A percentile compares a stretch with the other conserved stretches of the same genome.
Conservation (phyloP, 257 asterid species). For the Solanum corneliomulleri region DNA sequence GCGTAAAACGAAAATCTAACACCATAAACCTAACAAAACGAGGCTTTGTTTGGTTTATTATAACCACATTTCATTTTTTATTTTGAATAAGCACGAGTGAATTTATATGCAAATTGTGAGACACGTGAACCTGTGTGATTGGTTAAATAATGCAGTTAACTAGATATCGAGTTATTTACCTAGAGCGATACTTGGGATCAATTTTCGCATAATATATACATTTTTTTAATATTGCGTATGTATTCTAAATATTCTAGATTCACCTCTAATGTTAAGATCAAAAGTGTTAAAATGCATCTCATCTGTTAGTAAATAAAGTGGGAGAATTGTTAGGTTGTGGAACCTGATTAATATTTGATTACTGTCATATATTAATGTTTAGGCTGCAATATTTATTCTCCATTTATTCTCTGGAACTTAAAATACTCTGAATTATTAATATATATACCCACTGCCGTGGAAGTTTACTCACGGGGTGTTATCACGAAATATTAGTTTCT, state of each 20-base stretch:
- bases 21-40: neutral
- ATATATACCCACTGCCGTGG: too few relatives aligned
- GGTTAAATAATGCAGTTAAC: neutral
- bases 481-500: too few relatives aligned
- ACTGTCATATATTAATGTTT: too few relatives aligned
- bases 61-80: neutral
- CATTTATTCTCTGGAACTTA: too few relatives aligned
- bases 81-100: too few relatives aligned
- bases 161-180: neutral
- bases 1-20: neutral
- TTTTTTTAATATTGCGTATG: too few relatives aligned
- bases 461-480: too few relatives aligned
- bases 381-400: too few relatives aligned
- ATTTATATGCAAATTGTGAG: neutral
- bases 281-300: neutral
- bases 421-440: too few relatives aligned
- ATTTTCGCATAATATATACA: neutral
- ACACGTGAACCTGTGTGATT: neutral
- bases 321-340: too few relatives aligned
- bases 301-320: neutral
- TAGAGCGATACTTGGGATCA: neutral
- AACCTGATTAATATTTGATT: too few relatives aligned
- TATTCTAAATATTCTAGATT: too few relatives aligned
- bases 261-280: fast-evolving
- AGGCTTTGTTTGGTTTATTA: neutral